phyloP scores from a whole-genome alignment of 1,139 yeast species.

The Geotrichum klebahnii region DNA sequence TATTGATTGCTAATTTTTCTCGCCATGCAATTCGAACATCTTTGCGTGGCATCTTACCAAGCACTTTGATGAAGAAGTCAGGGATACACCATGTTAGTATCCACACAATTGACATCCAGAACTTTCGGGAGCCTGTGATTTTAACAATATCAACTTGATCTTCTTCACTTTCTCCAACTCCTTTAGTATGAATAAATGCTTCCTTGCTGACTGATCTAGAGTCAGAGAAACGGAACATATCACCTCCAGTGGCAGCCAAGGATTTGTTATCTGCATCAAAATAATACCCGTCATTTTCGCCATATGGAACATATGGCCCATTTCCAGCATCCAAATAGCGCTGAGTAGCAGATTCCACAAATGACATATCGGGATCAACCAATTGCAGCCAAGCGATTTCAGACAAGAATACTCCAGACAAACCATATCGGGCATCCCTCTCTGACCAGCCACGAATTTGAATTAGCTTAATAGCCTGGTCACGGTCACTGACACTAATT shows the following conservation, averaged over 20 bases:
- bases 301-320: constrained; percentile 25
- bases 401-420: constrained; percentile 43
- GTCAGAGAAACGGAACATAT: constrained; percentile 40
- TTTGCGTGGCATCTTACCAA: constrained; percentile 38
- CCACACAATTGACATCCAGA: constrained; percentile 43
- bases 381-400: constrained; percentile 43
- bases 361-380: constrained; percentile 41
- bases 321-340: constrained; percentile 32
- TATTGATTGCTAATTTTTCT: constrained; percentile 43
- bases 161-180: constrained; percentile 36
- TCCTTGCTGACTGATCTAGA: constrained; percentile 32
- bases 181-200: constrained; percentile 35
- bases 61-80: constrained; percentile 35
- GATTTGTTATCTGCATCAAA: constrained; percentile 38
- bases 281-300: constrained; percentile 34
- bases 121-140: constrained; percentile 32
- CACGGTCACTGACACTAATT: constrained; percentile 35
- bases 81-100: constrained; percentile 43
- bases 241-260: constrained; percentile 38
- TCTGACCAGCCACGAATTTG: constrained; percentile 38
- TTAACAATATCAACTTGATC: constrained; percentile 36
- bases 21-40: constrained; percentile 44
- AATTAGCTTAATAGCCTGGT: constrained; percentile 36
- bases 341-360: constrained; percentile 34
- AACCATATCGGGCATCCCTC: constrained; percentile 42